Evolutionary conservation across 2,329 filamentous ascomycete species (phyloP).

Genomic region (Aureobasidium lini): DNA sequence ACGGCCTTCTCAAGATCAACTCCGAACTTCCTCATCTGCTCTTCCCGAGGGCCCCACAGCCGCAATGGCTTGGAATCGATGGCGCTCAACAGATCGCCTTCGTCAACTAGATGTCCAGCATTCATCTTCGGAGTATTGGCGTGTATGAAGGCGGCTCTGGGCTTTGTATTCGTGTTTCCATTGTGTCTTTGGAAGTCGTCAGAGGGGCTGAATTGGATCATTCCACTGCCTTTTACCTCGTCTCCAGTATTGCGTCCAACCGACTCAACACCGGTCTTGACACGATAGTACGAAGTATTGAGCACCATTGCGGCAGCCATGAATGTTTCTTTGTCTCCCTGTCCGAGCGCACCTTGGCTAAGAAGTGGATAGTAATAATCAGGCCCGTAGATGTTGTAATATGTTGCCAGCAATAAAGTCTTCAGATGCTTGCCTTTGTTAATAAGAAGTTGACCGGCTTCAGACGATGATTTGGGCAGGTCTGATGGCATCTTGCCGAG

Average conservation of each 20-base stretch:
- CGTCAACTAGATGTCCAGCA: slow-evolving; percentile 24
- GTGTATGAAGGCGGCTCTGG: slow-evolving; percentile 22
- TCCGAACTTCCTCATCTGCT: slow-evolving; percentile 19
- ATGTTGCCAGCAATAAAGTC: slow-evolving; percentile 38
- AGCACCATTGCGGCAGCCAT: slow-evolving; percentile 37
- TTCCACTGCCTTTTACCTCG: slow-evolving; percentile 14
- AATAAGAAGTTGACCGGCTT: slow-evolving; percentile 41
- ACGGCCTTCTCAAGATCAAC: slow-evolving; percentile 21
- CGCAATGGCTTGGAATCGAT: slow-evolving; percentile 17
- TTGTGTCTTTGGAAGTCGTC: slow-evolving; percentile 7
- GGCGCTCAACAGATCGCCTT: slow-evolving; percentile 19
- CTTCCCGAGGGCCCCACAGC: slow-evolving; percentile 20
- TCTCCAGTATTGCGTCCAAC: slow-evolving; percentile 7
- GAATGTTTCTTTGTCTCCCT: slow-evolving; percentile 48
- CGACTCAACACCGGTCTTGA: slow-evolving; percentile 21
- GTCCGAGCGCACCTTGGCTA: slow-evolving; percentile 40
- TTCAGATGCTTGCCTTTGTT: slow-evolving; percentile 36
- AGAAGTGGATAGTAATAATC: slow-evolving; percentile 39
- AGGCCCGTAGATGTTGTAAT: slow-evolving; percentile 44
- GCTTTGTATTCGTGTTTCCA: background rate
- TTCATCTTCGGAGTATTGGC: slow-evolving; percentile 27
- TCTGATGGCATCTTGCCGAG: slow-evolving; percentile 25
- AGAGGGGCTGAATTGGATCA: slow-evolving; percentile 16
- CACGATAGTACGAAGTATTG: slow-evolving; percentile 34
- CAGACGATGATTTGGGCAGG: slow-evolving; percentile 33